Percentiles rank a stretch among this genome's conserved stretches.
Conservation (phyloP, 257 asterid species). For the Primulina huaijiensis region DNA sequence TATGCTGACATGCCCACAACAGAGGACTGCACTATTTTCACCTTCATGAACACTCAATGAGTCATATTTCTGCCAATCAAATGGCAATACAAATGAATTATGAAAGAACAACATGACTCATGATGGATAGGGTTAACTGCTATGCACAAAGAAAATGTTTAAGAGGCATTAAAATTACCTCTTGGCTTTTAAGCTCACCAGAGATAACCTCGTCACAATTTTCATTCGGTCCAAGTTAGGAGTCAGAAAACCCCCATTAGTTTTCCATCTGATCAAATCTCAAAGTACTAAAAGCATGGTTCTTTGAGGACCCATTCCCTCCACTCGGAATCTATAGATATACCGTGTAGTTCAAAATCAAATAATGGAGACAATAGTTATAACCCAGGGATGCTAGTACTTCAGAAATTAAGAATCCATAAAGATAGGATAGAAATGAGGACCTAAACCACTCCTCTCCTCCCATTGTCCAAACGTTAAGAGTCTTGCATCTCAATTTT, state of each 20-base stretch:
- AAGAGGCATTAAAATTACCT: background rate
- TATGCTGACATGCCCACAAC: background rate
- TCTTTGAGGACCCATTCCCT: background rate
- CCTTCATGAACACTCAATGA: background rate
- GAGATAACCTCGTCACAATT: background rate
- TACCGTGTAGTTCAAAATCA: too few relatives aligned
- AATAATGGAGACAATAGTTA: background rate
- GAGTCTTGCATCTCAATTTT: conserved; percentile 1
- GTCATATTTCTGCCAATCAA: background rate
- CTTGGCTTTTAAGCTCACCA: conserved; percentile 3
- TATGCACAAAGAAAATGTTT: background rate
- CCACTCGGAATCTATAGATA: background rate
- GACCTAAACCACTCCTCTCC: background rate
- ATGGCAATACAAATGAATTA: background rate
- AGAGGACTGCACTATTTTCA: conserved; percentile 5
- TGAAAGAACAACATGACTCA: conserved; percentile 2
- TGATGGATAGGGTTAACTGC: background rate
- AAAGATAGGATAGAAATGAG: background rate
- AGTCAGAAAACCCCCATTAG: background rate
- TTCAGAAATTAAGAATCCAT: background rate
- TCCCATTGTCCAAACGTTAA: background rate
- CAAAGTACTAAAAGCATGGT: background rate
- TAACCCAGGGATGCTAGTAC: background rate
- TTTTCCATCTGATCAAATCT: background rate
- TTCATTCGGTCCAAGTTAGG: conserved; percentile 2